Percentiles rank a stretch among this genome's conserved stretches.
phyloP scores from a whole-genome alignment of 495 filamentous ascomycete genomes.

The Trypethelium eluteriae region DNA sequence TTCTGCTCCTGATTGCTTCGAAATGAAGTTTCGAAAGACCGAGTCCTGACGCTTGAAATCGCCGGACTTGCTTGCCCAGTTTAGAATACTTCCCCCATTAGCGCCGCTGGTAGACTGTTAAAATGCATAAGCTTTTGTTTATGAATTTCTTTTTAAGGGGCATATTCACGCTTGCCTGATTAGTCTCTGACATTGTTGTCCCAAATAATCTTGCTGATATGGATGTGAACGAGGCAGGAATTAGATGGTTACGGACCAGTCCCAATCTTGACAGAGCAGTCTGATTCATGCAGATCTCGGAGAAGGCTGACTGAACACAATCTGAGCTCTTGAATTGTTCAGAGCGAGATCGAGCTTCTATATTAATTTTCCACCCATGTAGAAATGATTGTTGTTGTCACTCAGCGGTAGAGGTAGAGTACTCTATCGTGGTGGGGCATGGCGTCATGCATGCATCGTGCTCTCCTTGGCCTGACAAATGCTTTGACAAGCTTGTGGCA shows the following conservation, averaged over 20 bases:
- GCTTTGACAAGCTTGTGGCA: background rate
- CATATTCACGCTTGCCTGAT: background rate
- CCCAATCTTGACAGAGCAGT: background rate
- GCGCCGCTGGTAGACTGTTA: background rate
- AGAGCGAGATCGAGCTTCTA: too few relatives aligned
- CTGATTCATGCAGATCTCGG: background rate
- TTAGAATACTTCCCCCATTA: conserved; percentile 49
- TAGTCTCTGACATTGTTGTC: background rate
- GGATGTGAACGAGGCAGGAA: background rate
- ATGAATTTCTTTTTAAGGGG: background rate
- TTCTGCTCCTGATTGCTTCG: conserved; percentile 49
- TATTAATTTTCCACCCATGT: too few relatives aligned
- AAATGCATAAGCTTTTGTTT: background rate
- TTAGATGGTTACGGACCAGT: background rate
- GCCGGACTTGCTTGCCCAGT: conserved; percentile 74
- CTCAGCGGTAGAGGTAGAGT: background rate
- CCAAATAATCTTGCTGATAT: background rate
- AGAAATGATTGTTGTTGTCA: too few relatives aligned
- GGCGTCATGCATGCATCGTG: background rate
- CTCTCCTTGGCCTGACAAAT: background rate
- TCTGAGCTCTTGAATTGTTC: background rate
- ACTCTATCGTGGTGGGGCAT: background rate
- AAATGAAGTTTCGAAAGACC: conserved; percentile 40
- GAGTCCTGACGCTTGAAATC: conserved; percentile 69
- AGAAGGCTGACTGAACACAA: background rate